Percentiles rank a stretch among this genome's conserved stretches.
Evolutionary conservation across 352 stramenopile species (phyloP).

Genomic region (Globisporangium heterothallicum): DNA sequence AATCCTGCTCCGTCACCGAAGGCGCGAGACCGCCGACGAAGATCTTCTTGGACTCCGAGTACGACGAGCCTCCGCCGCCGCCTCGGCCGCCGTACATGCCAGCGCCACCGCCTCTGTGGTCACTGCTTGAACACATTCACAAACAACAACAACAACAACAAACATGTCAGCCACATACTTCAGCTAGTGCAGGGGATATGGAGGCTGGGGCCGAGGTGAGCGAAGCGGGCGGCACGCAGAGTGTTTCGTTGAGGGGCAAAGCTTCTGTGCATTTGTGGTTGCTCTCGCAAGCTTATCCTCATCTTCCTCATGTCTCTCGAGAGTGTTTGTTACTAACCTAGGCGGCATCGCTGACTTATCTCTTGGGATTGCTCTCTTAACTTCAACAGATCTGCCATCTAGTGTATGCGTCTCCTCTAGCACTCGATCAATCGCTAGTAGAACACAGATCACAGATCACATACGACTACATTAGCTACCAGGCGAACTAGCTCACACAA

Average conservation of each 20-base stretch:
- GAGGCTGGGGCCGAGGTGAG: background rate
- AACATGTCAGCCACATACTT: too few species aligned
- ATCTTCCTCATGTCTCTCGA: slow-evolving; percentile 26
- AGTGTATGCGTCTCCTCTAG: slow-evolving; percentile 85
- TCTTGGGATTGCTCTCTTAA: slow-evolving; percentile 89
- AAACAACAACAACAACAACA: slow-evolving; percentile 12
- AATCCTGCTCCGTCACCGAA: slow-evolving; percentile 86
- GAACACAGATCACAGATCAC: slow-evolving; percentile 9
- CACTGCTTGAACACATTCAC: slow-evolving; percentile 22
- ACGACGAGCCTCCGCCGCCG: slow-evolving; percentile 20
- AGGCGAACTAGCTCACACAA: slow-evolving; percentile 5
- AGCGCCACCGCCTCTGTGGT: slow-evolving; percentile 12
- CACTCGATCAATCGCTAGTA: slow-evolving; percentile 73
- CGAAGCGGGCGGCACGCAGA: slow-evolving; percentile 1
- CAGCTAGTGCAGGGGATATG: too few species aligned
- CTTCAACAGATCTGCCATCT: slow-evolving; percentile 88
- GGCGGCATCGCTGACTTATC: slow-evolving; percentile 61
- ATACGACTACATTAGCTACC: slow-evolving; percentile 24
- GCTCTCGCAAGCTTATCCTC: slow-evolving; percentile 15
- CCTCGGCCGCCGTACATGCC: slow-evolving; percentile 16
- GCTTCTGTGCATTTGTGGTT: slow-evolving; percentile 21
- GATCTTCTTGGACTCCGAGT: slow-evolving; percentile 87
- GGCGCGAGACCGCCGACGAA: slow-evolving; percentile 89
- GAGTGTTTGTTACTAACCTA: slow-evolving; percentile 61
- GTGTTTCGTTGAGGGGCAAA: slow-evolving; percentile 14